Evolutionary conservation across 208 protist species (phyloP), one percentile per base, ranked within the genome.

Genomic region (Wallacemonas sp.): DNA sequence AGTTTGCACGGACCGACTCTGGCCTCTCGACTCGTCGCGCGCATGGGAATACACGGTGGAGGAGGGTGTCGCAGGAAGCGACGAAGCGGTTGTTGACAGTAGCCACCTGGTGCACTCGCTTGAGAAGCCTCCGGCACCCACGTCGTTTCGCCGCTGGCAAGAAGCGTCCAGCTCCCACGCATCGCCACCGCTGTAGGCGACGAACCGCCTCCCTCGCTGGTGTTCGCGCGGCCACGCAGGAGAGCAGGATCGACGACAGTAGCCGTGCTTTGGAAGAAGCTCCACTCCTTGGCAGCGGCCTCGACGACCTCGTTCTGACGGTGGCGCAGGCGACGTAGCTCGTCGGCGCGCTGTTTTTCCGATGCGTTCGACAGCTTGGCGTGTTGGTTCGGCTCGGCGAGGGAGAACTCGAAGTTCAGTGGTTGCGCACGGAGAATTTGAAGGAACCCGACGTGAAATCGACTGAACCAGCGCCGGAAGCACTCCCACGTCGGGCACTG

Each of bases 1-100:
- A 85, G 57, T 37, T 30, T 21, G 27, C 48, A 45, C 3, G 38
- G 27, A 2, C 53, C 45, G 1, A 48, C 27, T 13, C 34, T 71
- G 26, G 41, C 48, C 19, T 66, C 59, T n/a, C 59, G 30, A 10
- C 57, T 19, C 17, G 39, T 55, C 22, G 39, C 32, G 19, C 39
- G 61, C 15, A 89, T 46, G 21, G 81, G 78, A 41, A 91, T 12
- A 26, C 79, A 89, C 29, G 75, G 19, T 27, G 79, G 66, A 1
- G 85, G 82, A 6, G 79, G 34, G 66, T 86, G 84, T 32, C 78
- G 75, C 39, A 87, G 73, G 57, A 83, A 89, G 41, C 73, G 69
- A 50, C 63, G 75, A 9, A 88, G 58, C 5, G 75, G 79, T 38
- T 84, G 30, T 19, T 57, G 50, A 3, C 6, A n/a, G 30, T 32